These are phyloP conservation scores for Podospora appendiculata DNA, from an alignment of 495 filamentous ascomycete species.

Conservation along the genomic window DNA sequence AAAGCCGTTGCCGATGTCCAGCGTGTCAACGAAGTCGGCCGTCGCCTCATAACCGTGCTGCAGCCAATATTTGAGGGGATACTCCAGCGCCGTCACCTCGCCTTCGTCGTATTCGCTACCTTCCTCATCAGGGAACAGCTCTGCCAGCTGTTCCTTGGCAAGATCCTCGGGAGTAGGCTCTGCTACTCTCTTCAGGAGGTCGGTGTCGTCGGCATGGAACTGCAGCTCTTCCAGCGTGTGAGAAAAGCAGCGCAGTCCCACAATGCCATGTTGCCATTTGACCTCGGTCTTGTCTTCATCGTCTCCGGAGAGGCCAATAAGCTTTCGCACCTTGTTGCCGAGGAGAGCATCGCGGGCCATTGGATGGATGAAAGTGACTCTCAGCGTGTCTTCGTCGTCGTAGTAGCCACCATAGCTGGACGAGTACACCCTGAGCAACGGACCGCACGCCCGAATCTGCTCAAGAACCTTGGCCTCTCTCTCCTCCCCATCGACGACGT, in stretches of 20 bases:
- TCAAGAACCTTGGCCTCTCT: slow-evolving; percentile 3
- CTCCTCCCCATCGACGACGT: neutral
- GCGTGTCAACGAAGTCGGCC: slow-evolving; percentile 6
- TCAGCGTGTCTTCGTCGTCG: slow-evolving; percentile 1
- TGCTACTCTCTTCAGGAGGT: neutral
- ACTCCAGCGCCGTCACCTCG: slow-evolving; percentile 2
- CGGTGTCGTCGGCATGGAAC: neutral
- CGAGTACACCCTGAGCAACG: slow-evolving; percentile 2
- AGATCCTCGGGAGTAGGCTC: slow-evolving; percentile 1
- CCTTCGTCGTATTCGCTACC: neutral
- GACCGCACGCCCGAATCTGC: slow-evolving; percentile 4
- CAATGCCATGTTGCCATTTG: slow-evolving; percentile 6
- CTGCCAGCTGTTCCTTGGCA: slow-evolving; percentile 3
- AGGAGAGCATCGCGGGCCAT: slow-evolving; percentile 5
- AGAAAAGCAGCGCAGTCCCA: slow-evolving; percentile 6
- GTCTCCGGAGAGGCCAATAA: slow-evolving; percentile 3
- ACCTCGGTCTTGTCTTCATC: slow-evolving; percentile 5
- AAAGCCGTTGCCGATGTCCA: slow-evolving; percentile 8
- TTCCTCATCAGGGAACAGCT: slow-evolving; percentile 7
- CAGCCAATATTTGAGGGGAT: slow-evolving; percentile 9
- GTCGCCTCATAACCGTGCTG: slow-evolving; percentile 3
- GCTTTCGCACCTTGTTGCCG: neutral
- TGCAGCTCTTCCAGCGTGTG: slow-evolving; percentile 1
- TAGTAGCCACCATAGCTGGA: neutral
- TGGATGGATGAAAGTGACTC: slow-evolving; percentile 7